Base-by-base conservation (phyloP, 2,329 filamentous ascomycete species). In the Trichoderma atrobrunneum region DNA sequence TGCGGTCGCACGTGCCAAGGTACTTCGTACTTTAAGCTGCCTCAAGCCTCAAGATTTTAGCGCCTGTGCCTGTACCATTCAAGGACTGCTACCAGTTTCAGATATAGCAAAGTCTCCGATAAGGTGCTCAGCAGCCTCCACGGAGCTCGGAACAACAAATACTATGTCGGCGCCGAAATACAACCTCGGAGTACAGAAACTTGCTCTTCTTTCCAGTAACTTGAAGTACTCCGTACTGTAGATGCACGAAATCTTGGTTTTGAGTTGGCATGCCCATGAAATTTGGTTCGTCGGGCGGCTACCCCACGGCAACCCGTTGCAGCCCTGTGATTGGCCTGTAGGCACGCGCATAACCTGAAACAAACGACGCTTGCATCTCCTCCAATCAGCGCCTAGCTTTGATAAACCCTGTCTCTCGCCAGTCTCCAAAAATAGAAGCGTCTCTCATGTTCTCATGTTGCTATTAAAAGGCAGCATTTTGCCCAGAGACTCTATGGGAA, bases 261-360 rank as follows among this genome's bases (percentile, higher is more conserved):
- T n/a, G 26, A 43, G 14, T 16, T 24, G 68, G 43, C 59, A 71
- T 57, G 5, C n/a, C 18, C 59, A 5, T 32, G 51, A 60, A 51
- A 66, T 66, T 60, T 60, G 60, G 60, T 60, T 60, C 67, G 57
- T 43, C 36, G 32, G 18, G 30, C 34, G 24, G 21, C 21, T 12
- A 51, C 60, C 51, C 69, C 61, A 59, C 48, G 30, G 32, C 43
- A 59, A 51, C 24, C 51, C 28, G 18, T 30, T 59, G 54, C 32
- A 32, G 57, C 14, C 32, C 57, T 43, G 12, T 72, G 74, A 75
- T 76, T 76, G 75, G 74, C n/a, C 21, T 12, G 24, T 18, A 64
- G 70, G 11, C 67, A 69, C 69, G 36, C 70, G 72, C 74, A 76
- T 76, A 69, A 75, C 74, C 75, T 76, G 75, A 76, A 76, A 76